These are phyloP conservation scores for Ambrosia trifida DNA, from an alignment of 129 eudicot species.

Conservation along the genomic window DNA sequence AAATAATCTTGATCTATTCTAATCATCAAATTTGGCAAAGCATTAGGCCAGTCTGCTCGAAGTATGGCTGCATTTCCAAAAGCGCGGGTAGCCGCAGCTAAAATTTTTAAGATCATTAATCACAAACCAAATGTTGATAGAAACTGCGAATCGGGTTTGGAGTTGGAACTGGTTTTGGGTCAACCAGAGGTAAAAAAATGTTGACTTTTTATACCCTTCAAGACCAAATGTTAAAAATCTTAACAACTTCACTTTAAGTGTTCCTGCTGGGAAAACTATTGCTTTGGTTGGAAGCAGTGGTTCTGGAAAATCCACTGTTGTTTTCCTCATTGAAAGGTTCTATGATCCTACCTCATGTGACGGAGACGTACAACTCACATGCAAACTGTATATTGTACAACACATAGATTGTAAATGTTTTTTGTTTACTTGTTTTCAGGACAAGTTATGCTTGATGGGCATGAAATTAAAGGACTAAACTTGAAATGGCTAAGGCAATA, in stretches of 20 bases:
- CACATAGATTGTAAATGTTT: conserved; percentile 19
- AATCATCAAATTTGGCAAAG: conserved; percentile 5
- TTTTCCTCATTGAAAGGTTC: conserved; percentile 87
- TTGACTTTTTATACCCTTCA: conserved; percentile 79
- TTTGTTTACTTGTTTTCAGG: conserved; percentile 50
- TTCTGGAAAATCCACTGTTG: conserved; percentile 93
- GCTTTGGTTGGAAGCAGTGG: conserved; percentile 99
- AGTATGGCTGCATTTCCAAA: conserved; percentile 91
- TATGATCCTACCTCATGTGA: conserved; percentile 91
- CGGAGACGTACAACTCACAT: conserved; percentile 25
- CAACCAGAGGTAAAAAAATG: conserved; percentile 67
- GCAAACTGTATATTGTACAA: conserved; percentile 26
- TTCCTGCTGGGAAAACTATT: conserved; percentile 88
- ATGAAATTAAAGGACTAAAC: conserved; percentile 74
- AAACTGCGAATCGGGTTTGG: conserved; percentile 40
- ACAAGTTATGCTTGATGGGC: conserved; percentile 80
- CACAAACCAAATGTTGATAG: conserved; percentile 71
- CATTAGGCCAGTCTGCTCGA: conserved; percentile 86
- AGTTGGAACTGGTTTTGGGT: conserved; percentile 55
- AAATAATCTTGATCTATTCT: too few relatives aligned
- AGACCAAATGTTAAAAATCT: conserved; percentile 75
- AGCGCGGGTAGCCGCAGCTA: conserved; percentile 92
- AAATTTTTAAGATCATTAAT: conserved; percentile 69
- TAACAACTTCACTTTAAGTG: conserved; percentile 53
- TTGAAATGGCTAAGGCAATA: conserved; percentile 89